Evolutionary conservation across 2,329 filamentous ascomycete species (phyloP), one percentile per base, ranked within the genome.

Genomic region (Tothia fuscella): DNA sequence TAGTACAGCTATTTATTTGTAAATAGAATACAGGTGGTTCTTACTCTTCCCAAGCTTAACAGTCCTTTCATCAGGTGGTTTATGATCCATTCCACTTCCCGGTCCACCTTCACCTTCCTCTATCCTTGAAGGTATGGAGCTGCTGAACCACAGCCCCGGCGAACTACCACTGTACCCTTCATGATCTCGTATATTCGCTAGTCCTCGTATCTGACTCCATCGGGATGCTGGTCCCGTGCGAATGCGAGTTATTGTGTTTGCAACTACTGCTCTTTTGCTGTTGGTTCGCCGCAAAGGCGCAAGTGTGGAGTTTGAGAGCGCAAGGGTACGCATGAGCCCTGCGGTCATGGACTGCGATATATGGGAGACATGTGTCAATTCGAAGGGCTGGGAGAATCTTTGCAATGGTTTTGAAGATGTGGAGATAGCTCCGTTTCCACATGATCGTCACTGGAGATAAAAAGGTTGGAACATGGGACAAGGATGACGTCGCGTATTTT

Each of bases 11-110:
- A 9, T 41, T 9, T 7, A 14, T n/a, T 19, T 20, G n/a, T 32
- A 10, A n/a, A 35, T 13, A 35, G 17, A 13, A 38, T n/a, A 7
- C 10, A 17, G 2, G 10, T 9, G 20, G 21, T 16, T 19, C 64
- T 37, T 62, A 76, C 73, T 79, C 52, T 72, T 74, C 26, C 76
- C 76, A 7, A 80, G 62, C 56, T 77, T 77, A 43, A 79, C 47
- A 6, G 72, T 72, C 47, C 76, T 67, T 56, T 78, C 71, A 51
- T 77, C 69, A 20, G 71, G 67, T 7, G 69, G 68, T 49, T 68
- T 64, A 46, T 65, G 60, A 49, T 69, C 65, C 24, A 33, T 9
- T 14, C 29, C 25, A 13, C 28, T 39, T 6, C 36, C 42, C n/a
- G 17, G 35, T 24, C 42, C 42, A 30, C 31, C 41, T 3, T 21